Percentiles rank a stretch among this genome's conserved stretches.
phyloP scores from a whole-genome alignment of 257 asterid species.

The Petrea volubilis region DNA sequence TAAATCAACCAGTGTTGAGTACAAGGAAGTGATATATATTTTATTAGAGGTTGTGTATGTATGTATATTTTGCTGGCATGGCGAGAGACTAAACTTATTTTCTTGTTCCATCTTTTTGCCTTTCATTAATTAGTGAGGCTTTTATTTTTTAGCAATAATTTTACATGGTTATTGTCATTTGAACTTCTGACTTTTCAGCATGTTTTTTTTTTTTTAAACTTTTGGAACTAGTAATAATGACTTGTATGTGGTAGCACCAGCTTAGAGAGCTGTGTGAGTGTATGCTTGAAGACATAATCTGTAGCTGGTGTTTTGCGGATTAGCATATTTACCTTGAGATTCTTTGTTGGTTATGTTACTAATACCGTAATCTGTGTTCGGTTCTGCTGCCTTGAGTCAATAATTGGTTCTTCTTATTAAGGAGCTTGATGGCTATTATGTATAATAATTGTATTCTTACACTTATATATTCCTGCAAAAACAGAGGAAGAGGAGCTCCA shows the following conservation, averaged over 20 bases:
- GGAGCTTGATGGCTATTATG: not conserved
- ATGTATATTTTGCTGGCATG: not conserved
- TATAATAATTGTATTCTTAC: constrained; percentile 4
- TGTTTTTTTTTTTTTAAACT: not conserved
- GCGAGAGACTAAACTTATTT: not conserved
- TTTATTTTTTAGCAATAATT: too few relatives aligned
- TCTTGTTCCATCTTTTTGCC: not conserved
- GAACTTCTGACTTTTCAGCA: not conserved
- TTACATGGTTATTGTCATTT: not conserved
- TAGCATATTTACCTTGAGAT: constrained; percentile 8
- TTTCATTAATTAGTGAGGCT: too few relatives aligned
- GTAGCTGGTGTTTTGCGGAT: not conserved
- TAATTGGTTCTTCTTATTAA: not conserved
- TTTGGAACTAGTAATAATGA: not conserved
- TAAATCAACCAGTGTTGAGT: too few relatives aligned
- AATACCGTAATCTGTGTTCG: not conserved
- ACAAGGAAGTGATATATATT: not conserved
- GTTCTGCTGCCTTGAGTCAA: not conserved
- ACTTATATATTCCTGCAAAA: constrained; percentile 19
- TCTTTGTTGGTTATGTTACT: not conserved
- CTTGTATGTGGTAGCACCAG: not conserved
- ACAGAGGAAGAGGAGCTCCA: constrained; percentile 97
- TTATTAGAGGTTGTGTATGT: too few relatives aligned
- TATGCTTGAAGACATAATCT: not conserved
- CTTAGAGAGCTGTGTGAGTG: not conserved